phyloP scores from a whole-genome alignment of 2,329 filamentous ascomycete genomes.

The Helicocarpus griseus region DNA sequence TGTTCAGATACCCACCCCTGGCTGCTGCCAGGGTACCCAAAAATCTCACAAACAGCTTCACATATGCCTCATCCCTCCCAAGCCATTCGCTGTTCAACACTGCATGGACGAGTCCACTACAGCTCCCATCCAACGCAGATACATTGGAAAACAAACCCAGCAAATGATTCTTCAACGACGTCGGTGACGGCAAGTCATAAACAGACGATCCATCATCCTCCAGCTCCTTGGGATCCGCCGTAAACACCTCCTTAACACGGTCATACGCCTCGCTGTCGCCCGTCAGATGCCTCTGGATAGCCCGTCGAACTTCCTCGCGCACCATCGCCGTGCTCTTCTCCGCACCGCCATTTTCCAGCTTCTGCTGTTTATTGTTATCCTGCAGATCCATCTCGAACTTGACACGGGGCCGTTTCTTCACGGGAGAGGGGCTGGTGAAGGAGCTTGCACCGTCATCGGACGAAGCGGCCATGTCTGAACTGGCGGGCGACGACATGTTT shows the following conservation, averaged over 20 bases:
- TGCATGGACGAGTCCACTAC: conserved; percentile 48
- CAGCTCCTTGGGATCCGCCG: conserved; percentile 34
- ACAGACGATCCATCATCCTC: conserved; percentile 24
- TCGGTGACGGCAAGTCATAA: conserved; percentile 41
- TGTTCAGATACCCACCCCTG: conserved; percentile 65
- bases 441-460: background rate
- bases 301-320: conserved; percentile 51
- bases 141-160: conserved; percentile 49
- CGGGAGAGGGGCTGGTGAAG: conserved; percentile 13
- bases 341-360: too few species aligned
- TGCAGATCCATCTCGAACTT: conserved; percentile 33
- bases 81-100: conserved; percentile 53
- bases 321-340: conserved; percentile 49
- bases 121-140: conserved; percentile 45
- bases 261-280: conserved; percentile 50
- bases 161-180: conserved; percentile 48
- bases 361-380: conserved; percentile 1
- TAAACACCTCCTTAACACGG: conserved; percentile 45
- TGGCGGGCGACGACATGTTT: conserved; percentile 21
- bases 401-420: conserved; percentile 33
- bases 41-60: conserved; percentile 47
- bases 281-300: conserved; percentile 43
- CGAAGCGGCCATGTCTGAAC: conserved; percentile 15
- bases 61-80: conserved; percentile 50
- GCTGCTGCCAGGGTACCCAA: conserved; percentile 63